phyloP scores from a whole-genome alignment of 176 grass and related monocot genomes.

The Panicum miliaceum region DNA sequence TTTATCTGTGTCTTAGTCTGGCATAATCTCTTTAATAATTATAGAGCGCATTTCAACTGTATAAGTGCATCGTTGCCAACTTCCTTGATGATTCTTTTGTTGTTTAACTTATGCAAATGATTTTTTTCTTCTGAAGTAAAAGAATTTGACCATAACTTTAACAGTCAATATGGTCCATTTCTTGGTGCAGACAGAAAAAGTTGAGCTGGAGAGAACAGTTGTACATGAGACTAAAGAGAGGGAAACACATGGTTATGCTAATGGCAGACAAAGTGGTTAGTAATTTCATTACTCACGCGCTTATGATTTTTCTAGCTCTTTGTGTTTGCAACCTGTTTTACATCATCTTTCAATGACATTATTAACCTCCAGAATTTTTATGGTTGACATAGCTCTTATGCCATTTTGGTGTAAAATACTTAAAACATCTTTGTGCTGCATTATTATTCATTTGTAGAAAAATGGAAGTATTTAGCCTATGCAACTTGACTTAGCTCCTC shows the following conservation, averaged over 20 bases:
- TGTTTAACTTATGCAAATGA: not conserved
- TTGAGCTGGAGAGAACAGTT: slow-evolving; percentile 94
- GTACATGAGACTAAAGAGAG: slow-evolving; percentile 95
- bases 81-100: not conserved
- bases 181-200: slow-evolving; percentile 88
- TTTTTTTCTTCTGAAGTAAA: slow-evolving; percentile 6
- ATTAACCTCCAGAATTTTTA: not conserved
- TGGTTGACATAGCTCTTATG: not conserved
- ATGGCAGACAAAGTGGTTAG: slow-evolving; percentile 91
- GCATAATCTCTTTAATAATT: not conserved
- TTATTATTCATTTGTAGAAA: not conserved
- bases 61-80: slow-evolving; percentile 15
- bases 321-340: slow-evolving; percentile 3
- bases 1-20: not conserved
- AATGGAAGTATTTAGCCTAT: not conserved
- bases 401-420: not conserved
- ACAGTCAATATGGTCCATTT: slow-evolving; percentile 37
- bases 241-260: slow-evolving; percentile 56
- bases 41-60: slow-evolving; percentile 8
- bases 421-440: slow-evolving; percentile 12
- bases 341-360: slow-evolving; percentile 14
- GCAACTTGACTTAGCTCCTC: not conserved
- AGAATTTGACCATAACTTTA: slow-evolving; percentile 33
- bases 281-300: slow-evolving; percentile 42
- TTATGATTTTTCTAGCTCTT: not conserved